A percentile compares a stretch with the other conserved stretches of the same genome.
Evolutionary conservation across 2,329 filamentous ascomycete species (phyloP).

Genomic region (Aspergillus versicolor): DNA sequence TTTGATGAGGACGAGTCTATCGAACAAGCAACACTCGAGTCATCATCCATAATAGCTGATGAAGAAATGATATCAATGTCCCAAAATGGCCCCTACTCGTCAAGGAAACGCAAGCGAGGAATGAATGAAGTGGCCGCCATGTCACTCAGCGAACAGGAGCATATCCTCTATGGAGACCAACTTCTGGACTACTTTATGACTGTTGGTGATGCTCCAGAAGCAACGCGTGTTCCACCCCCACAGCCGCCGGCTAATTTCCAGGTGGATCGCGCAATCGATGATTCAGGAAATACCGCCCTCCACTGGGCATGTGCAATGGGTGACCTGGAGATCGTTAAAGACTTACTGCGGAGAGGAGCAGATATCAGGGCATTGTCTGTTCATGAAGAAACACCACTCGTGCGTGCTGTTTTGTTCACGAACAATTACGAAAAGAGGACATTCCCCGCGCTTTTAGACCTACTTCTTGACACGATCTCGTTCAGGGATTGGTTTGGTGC

Average conservation of each 20-base stretch:
- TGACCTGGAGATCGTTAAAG: constrained; percentile 85
- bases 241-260: constrained; percentile 83
- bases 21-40: constrained; percentile 78
- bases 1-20: constrained; percentile 77
- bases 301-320: constrained; percentile 99
- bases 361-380: constrained; percentile 69
- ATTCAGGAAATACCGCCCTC: constrained; percentile 85
- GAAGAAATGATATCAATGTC: constrained; percentile 74
- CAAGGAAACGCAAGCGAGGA: constrained; percentile 74
- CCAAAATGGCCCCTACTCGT: constrained; percentile 55
- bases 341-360: constrained; percentile 79
- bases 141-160: constrained; percentile 71
- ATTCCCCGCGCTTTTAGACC: constrained; percentile 79
- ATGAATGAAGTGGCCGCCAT: constrained; percentile 60
- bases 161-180: constrained; percentile 88
- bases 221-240: constrained; percentile 60
- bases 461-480: constrained; percentile 79
- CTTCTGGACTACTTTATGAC: constrained; percentile 95
- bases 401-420: constrained; percentile 92
- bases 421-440: constrained; percentile 95
- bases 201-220: constrained; percentile 70
- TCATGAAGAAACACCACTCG: constrained; percentile 81
- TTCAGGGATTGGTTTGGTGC: constrained; percentile 76
- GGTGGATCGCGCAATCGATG: constrained; percentile 88
- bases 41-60: constrained; percentile 80